phyloP scores from a whole-genome alignment of 2,329 filamentous ascomycete species.

The Raffaelea arxii region DNA sequence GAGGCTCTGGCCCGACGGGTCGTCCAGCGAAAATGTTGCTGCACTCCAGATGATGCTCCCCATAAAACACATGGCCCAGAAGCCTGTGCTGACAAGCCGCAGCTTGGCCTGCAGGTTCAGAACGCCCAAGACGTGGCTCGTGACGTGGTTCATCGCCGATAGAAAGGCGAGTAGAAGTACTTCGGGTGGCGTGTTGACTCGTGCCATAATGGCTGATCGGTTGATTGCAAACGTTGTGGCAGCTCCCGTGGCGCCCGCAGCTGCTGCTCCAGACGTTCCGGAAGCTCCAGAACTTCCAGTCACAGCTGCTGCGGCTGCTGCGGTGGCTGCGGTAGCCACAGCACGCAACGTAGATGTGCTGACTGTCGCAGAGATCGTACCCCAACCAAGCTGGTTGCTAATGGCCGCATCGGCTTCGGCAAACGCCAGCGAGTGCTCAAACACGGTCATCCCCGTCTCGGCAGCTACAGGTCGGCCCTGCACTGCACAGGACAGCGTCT shows the following conservation, averaged over 20 bases:
- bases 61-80: constrained; percentile 92
- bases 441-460: constrained; percentile 92
- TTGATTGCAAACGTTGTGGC: constrained; percentile 45
- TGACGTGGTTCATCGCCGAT: constrained; percentile 81
- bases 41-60: constrained; percentile 71
- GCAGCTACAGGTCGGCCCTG: constrained; percentile 71
- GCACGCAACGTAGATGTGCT: constrained; percentile 27
- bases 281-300: background rate
- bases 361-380: constrained; percentile 35
- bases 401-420: constrained; percentile 89
- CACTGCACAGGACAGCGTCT: constrained; percentile 78
- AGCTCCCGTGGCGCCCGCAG: constrained; percentile 15
- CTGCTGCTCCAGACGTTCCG: background rate
- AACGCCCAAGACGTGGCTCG: constrained; percentile 73
- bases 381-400: constrained; percentile 66
- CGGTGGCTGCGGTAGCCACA: constrained; percentile 12
- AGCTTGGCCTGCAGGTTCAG: constrained; percentile 70
- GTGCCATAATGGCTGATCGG: constrained; percentile 59
- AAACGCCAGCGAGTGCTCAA: constrained; percentile 93
- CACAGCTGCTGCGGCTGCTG: constrained; percentile 8
- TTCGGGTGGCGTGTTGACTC: constrained; percentile 83
- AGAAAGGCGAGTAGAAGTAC: constrained; percentile 78
- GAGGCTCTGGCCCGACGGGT: constrained; percentile 53
- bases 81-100: constrained; percentile 74
- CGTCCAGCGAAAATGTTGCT: constrained; percentile 49